Conservation (phyloP, 768 basidiomycete species). For the Tylopilus plumbeoviolaceoides region DNA sequence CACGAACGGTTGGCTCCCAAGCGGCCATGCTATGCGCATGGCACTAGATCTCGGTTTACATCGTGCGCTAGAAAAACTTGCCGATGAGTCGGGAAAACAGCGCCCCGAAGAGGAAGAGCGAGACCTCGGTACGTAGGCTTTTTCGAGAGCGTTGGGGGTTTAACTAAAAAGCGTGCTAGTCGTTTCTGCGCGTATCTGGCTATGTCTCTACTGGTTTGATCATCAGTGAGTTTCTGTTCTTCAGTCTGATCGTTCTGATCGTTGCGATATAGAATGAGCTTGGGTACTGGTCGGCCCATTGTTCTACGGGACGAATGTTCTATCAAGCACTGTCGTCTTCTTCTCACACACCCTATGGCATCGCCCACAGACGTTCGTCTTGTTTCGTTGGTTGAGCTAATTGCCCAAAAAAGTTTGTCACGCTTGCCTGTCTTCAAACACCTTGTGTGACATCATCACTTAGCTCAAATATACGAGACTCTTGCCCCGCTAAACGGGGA, state of each 20-base stretch:
- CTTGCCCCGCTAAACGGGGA: constrained; percentile 82
- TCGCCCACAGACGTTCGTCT: constrained; percentile 88
- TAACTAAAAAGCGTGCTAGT: constrained; percentile 42
- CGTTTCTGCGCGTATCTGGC: constrained; percentile 90
- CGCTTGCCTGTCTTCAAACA: background rate
- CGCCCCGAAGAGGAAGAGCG: constrained; percentile 80
- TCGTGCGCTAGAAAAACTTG: constrained; percentile 87
- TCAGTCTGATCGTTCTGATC: constrained; percentile 19
- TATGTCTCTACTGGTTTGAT: constrained; percentile 95
- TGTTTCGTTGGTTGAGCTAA: constrained; percentile 83
- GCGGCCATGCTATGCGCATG: constrained; percentile 96
- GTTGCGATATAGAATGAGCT: constrained; percentile 61
- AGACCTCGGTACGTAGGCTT: constrained; percentile 59
- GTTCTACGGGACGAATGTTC: constrained; percentile 87
- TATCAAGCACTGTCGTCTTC: constrained; percentile 76
- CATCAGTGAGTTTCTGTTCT: constrained; percentile 63
- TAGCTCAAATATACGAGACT: constrained; percentile 93
- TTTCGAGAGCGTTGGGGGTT: background rate
- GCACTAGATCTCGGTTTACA: constrained; percentile 91
- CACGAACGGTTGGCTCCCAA: constrained; percentile 92
- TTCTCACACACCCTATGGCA: constrained; percentile 81
- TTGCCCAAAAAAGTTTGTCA: constrained; percentile 81
- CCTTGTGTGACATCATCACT: constrained; percentile 1
- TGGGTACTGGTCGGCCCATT: constrained; percentile 88
- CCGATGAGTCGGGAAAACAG: constrained; percentile 61